Conservation (phyloP, 169 alveolate species). For the Cryptosporidium andersoni region DNA sequence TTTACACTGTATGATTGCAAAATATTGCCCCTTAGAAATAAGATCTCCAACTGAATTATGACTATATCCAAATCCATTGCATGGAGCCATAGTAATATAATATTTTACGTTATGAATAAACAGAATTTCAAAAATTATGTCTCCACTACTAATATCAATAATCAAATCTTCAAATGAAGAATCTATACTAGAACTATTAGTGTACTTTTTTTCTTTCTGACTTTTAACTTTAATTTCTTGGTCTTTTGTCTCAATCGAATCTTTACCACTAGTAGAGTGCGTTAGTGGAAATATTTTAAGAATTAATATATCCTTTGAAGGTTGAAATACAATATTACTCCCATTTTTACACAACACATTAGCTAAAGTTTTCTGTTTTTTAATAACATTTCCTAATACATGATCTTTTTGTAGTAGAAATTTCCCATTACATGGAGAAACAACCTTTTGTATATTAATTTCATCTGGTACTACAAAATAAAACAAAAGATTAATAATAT, state of each 20-base stretch:
- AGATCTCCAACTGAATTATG: slow-evolving; percentile 30
- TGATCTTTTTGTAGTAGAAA: slow-evolving; percentile 14
- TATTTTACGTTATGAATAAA: slow-evolving; percentile 41
- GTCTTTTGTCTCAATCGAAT: background rate
- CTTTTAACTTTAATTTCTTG: background rate
- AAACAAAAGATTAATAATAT: background rate
- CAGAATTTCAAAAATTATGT: slow-evolving; percentile 12
- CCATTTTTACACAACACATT: slow-evolving; percentile 15
- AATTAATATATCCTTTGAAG: background rate
- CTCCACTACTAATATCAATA: slow-evolving; percentile 33
- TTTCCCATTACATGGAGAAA: slow-evolving; percentile 54
- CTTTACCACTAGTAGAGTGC: too few species aligned
- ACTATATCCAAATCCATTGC: slow-evolving; percentile 55
- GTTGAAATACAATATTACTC: background rate
- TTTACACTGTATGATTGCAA: slow-evolving; percentile 58
- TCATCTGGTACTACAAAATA: background rate
- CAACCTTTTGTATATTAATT: slow-evolving; percentile 17
- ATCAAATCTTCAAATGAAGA: background rate
- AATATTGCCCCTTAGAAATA: slow-evolving; percentile 38
- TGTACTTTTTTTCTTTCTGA: slow-evolving; percentile 3
- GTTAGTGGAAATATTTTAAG: background rate
- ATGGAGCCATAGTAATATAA: slow-evolving; percentile 38
- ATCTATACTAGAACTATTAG: background rate
- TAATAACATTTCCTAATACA: slow-evolving; percentile 18
- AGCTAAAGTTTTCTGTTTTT: background rate